Evolutionary conservation across 83 land plant genomes (phyloP), one percentile per base, ranked within the genome.

Genomic region (Larix sibirica): DNA sequence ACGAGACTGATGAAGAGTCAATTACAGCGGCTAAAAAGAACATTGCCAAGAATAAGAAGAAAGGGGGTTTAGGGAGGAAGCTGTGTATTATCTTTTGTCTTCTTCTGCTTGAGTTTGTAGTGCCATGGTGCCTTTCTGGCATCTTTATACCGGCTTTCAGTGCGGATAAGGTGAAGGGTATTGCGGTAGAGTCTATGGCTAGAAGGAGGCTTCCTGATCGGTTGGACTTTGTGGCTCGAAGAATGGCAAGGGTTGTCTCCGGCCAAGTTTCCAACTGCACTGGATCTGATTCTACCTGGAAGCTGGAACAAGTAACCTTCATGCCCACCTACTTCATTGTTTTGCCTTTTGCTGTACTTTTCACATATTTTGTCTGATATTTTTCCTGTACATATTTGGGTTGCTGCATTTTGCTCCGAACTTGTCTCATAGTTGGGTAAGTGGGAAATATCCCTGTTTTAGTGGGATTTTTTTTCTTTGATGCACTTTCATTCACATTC

Each of bases 231-330:
- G 50, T 93, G 81, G 59, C 84, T 84, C 82, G 65, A 1, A 86
- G 54, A 70, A 65, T 93, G 65, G 71, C 82, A 47, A 62, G 80
- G 3, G 10, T 89, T 44, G 80, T 83, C 59, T 40, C 81, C 13
- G 89, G 73, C 4, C 40, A 86, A 66, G 81, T 91, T 36, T 77
- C 77, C 21, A 86, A 88, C 67, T 91, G 95, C 81, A 87, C 85
- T 63, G 82, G 83, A 40, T 16, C 20, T n/a, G 81, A 82, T 67
- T 85, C 93, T 8, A 67, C 1, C 3, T 91, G 95, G 95, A 85
- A 74, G 77, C 23, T 93, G 61, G 63, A 85, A 62, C 85, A 93
- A 91, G 95, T 91, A 68, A 4, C 2, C 40, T 71, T 18, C 8
- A 9, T 71, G n/a, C 50, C 76, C 23, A 8, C 23, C 20, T 47